Evolutionary conservation across 352 stramenopile species (phyloP).

Genomic region (Pythium aquatile): DNA sequence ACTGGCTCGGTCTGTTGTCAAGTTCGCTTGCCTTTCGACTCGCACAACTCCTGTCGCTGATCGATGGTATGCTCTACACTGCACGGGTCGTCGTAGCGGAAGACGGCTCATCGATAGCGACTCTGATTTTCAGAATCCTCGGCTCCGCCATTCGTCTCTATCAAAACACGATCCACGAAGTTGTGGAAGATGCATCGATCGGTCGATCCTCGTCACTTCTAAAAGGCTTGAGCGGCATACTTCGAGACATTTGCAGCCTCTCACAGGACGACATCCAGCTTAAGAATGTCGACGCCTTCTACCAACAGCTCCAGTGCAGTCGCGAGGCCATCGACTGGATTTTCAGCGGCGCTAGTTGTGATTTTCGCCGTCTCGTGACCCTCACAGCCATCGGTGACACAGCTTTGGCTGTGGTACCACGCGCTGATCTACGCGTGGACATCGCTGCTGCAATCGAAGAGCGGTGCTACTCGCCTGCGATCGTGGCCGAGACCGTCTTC

Average conservation of each 20-base stretch:
- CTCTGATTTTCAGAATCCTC: not conserved
- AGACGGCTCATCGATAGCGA: not conserved
- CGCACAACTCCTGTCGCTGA: not conserved
- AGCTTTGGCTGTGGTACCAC: not conserved
- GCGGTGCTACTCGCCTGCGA: constrained; percentile 36
- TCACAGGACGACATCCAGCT: not conserved
- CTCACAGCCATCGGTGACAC: constrained; percentile 3
- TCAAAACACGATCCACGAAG: not conserved
- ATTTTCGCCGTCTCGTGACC: constrained; percentile 14
- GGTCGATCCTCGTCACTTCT: constrained; percentile 9
- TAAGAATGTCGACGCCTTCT: constrained; percentile 3
- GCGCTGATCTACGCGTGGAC: constrained; percentile 18
- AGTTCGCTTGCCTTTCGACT: constrained; percentile 6
- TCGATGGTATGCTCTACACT: not conserved
- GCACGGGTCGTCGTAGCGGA: not conserved
- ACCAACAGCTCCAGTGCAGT: constrained; percentile 8
- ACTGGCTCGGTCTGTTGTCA: constrained; percentile 15
- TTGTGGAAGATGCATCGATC: constrained; percentile 16
- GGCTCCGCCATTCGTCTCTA: not conserved
- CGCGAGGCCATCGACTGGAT: constrained; percentile 17
- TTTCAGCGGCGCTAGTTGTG: constrained; percentile 1
- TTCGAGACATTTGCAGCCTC: constrained; percentile 10
- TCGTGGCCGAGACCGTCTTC: constrained; percentile 43
- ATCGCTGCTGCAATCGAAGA: constrained; percentile 34
- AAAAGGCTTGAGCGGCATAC: constrained; percentile 6